phyloP scores from a whole-genome alignment of 257 asterid genomes.

The Echites panduratus region DNA sequence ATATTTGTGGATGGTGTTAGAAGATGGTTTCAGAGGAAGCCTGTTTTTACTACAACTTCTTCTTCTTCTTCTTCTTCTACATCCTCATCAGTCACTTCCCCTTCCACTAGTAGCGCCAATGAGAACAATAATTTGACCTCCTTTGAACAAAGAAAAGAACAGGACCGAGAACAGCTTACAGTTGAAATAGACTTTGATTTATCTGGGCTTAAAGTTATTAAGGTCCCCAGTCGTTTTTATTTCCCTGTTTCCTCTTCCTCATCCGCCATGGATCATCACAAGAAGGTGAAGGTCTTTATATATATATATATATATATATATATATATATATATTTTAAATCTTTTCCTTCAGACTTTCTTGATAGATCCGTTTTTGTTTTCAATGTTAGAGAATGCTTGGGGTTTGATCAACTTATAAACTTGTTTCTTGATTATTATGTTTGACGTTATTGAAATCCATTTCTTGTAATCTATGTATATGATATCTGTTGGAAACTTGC shows the following conservation, averaged over 20 bases:
- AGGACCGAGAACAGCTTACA: conserved; percentile 15
- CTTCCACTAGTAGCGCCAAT: conserved; percentile 32
- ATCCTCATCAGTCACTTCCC: conserved; percentile 18
- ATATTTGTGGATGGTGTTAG: conserved; percentile 89
- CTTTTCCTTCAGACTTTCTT: background rate
- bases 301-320: no score
- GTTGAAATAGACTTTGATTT: conserved; percentile 56
- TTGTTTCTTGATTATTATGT: background rate
- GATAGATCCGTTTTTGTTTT: conserved; percentile 5
- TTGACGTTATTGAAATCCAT: background rate
- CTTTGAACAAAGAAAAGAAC: background rate
- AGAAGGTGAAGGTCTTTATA: conserved; percentile 71
- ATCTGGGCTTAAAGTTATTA: conserved; percentile 54
- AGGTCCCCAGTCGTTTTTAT: conserved; percentile 61
- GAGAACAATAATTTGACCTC: conserved; percentile 26
- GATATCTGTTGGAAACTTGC: background rate
- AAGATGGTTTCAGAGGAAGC: conserved; percentile 60
- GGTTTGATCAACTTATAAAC: background rate
- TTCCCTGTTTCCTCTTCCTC: conserved; percentile 34
- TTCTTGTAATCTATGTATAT: background rate
- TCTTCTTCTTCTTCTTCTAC: no score
- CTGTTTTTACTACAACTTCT: conserved; percentile 17
- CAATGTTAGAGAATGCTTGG: background rate
- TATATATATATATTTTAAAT: no score
- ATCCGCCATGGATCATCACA: conserved; percentile 62